A percentile compares a stretch with the other conserved stretches of the same genome.
Conservation (phyloP, 805 yeast species). For the Komagataella phaffii region DNA sequence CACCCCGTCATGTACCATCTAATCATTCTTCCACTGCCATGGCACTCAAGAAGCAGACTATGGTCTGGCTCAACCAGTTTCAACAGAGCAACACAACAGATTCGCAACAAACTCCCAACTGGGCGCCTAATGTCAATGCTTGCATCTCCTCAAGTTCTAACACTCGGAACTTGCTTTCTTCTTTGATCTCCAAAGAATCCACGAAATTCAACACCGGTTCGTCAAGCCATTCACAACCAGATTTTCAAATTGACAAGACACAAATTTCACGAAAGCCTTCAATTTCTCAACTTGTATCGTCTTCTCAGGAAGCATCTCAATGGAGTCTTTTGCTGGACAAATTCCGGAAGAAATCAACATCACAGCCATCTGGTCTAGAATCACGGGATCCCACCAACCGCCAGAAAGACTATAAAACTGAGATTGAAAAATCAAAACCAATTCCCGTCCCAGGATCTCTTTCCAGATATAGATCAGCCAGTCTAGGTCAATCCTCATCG, state of each 20-base stretch:
- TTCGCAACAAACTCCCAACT: neutral
- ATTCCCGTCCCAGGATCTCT: neutral
- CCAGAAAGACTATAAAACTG: neutral
- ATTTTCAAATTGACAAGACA: neutral
- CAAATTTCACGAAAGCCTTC: neutral
- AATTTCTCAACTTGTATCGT: neutral
- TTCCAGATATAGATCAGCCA: neutral
- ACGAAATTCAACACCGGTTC: neutral
- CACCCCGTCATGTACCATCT: neutral
- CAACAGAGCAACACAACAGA: slow-evolving; percentile 1
- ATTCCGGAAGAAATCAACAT: neutral
- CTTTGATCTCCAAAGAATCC: neutral
- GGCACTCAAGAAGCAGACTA: slow-evolving; percentile 1
- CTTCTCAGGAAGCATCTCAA: neutral
- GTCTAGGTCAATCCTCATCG: slow-evolving; percentile 10
- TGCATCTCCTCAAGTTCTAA: neutral
- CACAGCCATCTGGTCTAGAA: neutral
- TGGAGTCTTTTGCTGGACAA: neutral
- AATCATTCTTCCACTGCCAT: neutral
- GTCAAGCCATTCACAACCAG: neutral
- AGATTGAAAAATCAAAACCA: neutral
- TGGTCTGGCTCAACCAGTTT: slow-evolving; percentile 4
- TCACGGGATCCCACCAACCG: neutral
- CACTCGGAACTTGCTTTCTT: neutral
- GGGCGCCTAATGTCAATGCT: neutral